Percentiles rank a stretch among this genome's conserved stretches.
phyloP scores from a whole-genome alignment of 2,329 filamentous ascomycete genomes.

The Trichothecium sympodiale region DNA sequence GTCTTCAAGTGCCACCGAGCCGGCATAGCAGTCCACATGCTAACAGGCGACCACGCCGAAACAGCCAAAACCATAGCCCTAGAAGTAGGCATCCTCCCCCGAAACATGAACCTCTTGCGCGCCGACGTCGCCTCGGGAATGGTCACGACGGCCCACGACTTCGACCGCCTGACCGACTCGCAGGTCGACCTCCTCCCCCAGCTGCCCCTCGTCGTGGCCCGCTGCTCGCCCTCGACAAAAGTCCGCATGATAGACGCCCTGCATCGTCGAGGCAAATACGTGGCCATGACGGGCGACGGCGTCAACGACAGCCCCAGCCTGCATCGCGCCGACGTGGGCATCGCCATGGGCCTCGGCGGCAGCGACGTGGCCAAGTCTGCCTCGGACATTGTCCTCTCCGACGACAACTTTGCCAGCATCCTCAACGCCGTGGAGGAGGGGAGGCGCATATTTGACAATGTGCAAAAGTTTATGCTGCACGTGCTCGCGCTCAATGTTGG shows the following conservation, averaged over 20 bases:
- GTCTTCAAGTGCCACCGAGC: conserved; percentile 45
- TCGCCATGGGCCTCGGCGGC: conserved; percentile 54
- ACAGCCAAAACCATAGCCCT: conserved; percentile 49
- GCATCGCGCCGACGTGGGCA: conserved; percentile 57
- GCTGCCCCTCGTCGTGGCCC: conserved; percentile 55
- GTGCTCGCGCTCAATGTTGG: conserved; percentile 57
- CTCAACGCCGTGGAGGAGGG: conserved; percentile 48
- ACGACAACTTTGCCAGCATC: conserved; percentile 50
- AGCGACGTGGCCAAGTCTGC: conserved; percentile 62
- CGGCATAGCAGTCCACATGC: conserved; percentile 53
- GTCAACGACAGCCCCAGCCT: conserved; percentile 61
- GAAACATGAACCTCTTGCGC: conserved; percentile 31
- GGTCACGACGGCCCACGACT: conserved; percentile 52
- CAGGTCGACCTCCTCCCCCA: conserved; percentile 52
- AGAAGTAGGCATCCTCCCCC: conserved; percentile 47
- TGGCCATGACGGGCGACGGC: conserved; percentile 61
- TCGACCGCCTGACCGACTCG: conserved; percentile 50
- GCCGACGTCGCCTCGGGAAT: conserved; percentile 42
- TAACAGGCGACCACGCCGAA: conserved; percentile 52
- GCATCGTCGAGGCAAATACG: conserved; percentile 49
- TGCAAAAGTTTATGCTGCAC: conserved; percentile 60
- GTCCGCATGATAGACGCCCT: conserved; percentile 67
- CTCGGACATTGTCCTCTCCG: conserved; percentile 53
- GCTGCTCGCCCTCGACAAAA: conserved; percentile 62
- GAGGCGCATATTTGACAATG: conserved; percentile 58